Percentiles rank a stretch among this genome's conserved stretches.
Conservation (phyloP, 345 rosid species). For the Syzygium grande region DNA sequence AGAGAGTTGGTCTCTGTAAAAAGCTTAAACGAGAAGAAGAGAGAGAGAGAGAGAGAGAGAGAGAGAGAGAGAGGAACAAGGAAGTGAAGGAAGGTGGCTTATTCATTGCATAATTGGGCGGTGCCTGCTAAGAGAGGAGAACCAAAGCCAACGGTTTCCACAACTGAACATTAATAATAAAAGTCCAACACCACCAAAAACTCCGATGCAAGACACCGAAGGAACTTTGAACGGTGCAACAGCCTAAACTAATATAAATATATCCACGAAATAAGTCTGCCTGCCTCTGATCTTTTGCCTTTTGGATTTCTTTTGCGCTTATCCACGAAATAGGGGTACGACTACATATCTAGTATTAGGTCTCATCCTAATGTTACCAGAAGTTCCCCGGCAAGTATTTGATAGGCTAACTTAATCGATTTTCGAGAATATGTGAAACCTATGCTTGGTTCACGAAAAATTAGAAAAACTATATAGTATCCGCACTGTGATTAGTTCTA, state of each 20-base stretch:
- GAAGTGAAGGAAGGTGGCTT: neutral
- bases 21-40: neutral
- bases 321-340: neutral
- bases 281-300: neutral
- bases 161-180: neutral
- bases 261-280: neutral
- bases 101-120: neutral
- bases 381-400: neutral
- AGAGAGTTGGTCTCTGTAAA: neutral
- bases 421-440: neutral
- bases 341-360: neutral
- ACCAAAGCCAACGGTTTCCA: neutral
- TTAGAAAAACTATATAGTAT: neutral
- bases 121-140: neutral
- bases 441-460: neutral
- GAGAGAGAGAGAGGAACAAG: neutral
- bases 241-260: neutral
- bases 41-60: neutral
- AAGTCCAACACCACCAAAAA: neutral
- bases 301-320: neutral
- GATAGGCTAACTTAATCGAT: neutral
- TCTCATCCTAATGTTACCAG: neutral
- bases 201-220: neutral
- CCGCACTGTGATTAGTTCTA: neutral
- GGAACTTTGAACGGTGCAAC: neutral